Evolutionary conservation across 2,329 filamentous ascomycete genomes (phyloP).

Genomic region (Monosporascus sp.): DNA sequence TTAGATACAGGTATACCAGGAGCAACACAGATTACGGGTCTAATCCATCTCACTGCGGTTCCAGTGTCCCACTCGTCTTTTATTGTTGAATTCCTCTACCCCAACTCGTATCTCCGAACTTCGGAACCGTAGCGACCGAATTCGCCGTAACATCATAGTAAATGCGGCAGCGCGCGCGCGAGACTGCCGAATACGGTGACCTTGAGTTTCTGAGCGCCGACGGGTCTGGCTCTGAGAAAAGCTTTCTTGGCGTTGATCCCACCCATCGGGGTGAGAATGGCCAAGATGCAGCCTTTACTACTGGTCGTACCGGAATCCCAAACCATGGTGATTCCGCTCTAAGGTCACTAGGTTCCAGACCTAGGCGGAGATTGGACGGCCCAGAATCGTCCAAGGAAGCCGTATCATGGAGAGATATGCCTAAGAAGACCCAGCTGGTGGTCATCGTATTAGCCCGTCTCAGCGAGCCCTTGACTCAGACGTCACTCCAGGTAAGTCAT

Average conservation of each 20-base stretch:
- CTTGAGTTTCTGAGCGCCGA: conserved; percentile 11
- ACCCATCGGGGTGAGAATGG: conserved; percentile 8
- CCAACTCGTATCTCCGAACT: neutral
- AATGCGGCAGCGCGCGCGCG: conserved; percentile 10
- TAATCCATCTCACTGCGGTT: too few species aligned
- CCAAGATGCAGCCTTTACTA: conserved; percentile 5
- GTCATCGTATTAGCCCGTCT: conserved; percentile 74
- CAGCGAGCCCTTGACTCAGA: conserved; percentile 77
- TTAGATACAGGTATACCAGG: too few species aligned
- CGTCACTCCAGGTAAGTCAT: conserved; percentile 50
- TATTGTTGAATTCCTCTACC: too few species aligned
- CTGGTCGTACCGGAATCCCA: neutral
- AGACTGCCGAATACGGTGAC: conserved; percentile 9
- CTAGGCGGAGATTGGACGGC: conserved; percentile 2
- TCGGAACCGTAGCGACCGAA: neutral
- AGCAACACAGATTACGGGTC: too few species aligned
- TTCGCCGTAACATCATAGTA: neutral
- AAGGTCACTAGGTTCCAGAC: neutral
- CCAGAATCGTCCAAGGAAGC: conserved; percentile 9
- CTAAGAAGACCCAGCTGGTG: conserved; percentile 69
- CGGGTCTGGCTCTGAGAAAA: conserved; percentile 11
- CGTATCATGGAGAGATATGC: conserved; percentile 41
- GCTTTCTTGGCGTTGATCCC: conserved; percentile 4
- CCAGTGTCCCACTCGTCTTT: too few species aligned
- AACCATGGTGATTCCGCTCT: too few species aligned